Conservation (phyloP, 2,329 filamentous ascomycete genomes). For the Triangularia setosa region DNA sequence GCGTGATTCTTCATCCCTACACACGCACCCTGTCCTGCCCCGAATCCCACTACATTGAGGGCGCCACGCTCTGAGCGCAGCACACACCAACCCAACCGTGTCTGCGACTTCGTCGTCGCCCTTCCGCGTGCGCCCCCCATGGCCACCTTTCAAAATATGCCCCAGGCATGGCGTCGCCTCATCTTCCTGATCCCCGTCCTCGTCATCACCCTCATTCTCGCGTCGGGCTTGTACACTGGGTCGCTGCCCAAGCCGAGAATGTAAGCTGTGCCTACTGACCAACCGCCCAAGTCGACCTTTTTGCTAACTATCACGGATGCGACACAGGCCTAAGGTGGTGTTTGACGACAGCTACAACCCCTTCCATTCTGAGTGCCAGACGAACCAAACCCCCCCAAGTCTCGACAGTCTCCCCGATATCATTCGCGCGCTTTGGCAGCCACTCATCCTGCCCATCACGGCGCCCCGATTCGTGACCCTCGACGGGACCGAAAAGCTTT, state of each 20-base stretch:
- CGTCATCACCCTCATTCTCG: constrained; percentile 13
- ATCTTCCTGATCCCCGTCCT: constrained; percentile 17
- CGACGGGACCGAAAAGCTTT: constrained; percentile 19
- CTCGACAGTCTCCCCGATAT: constrained; percentile 17
- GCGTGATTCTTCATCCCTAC: neutral
- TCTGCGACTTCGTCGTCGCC: neutral
- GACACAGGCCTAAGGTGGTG: constrained; percentile 19
- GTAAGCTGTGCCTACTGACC: constrained; percentile 9
- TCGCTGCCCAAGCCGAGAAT: constrained; percentile 19
- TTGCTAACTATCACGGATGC: neutral
- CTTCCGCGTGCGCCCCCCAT: constrained; percentile 10
- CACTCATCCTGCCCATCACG: constrained; percentile 23
- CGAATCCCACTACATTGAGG: neutral
- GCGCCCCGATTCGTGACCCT: constrained; percentile 19
- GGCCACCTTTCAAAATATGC: constrained; percentile 17
- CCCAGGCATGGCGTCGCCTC: constrained; percentile 22
- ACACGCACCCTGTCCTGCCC: neutral
- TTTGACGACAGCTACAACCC: constrained; percentile 5
- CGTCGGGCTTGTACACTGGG: constrained; percentile 18
- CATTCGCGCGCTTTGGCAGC: constrained; percentile 23
- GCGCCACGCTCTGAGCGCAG: neutral
- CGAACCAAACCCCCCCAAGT: neutral
- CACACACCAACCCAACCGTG: neutral
- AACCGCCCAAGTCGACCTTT: neutral
- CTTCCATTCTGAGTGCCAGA: constrained; percentile 7